A percentile compares a stretch with the other conserved stretches of the same genome.
These are phyloP conservation scores for Candida sanyaensis DNA, from an alignment of 1,139 yeast species.

Conservation along the genomic window DNA sequence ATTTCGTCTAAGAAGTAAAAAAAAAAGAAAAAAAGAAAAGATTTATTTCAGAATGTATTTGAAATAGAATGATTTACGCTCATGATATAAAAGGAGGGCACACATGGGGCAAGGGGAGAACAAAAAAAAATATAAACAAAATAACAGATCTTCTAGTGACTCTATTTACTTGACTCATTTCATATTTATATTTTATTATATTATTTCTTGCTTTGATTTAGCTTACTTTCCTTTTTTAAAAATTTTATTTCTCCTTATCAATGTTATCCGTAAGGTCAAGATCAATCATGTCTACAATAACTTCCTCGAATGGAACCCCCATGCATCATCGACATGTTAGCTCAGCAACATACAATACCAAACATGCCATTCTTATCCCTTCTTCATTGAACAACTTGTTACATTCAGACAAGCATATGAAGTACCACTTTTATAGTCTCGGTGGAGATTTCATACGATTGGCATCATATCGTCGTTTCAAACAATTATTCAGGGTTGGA, in stretches of 20 bases:
- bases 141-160: no score
- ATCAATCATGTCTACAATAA: not conserved
- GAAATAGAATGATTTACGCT: no score
- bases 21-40: no score
- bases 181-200: not conserved
- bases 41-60: no score
- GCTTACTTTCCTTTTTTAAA: not conserved
- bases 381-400: conserved; percentile 13
- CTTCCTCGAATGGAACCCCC: not conserved
- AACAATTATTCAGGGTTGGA: conserved; percentile 28
- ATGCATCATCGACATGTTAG: not conserved
- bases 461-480: conserved; percentile 36
- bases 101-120: no score
- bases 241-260: not conserved
- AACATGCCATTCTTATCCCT: conserved; percentile 16
- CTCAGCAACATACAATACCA: conserved; percentile 1
- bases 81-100: no score
- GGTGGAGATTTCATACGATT: conserved; percentile 41
- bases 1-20: no score
- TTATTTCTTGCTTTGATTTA: not conserved
- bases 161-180: not conserved
- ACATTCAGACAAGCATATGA: conserved; percentile 15
- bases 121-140: no score
- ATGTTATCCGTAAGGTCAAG: not conserved
- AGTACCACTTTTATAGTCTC: conserved; percentile 33